Evolutionary conservation across 2,329 filamentous ascomycete genomes (phyloP), one percentile per base, ranked within the genome.

Genomic region (Scedosporium boydii): DNA sequence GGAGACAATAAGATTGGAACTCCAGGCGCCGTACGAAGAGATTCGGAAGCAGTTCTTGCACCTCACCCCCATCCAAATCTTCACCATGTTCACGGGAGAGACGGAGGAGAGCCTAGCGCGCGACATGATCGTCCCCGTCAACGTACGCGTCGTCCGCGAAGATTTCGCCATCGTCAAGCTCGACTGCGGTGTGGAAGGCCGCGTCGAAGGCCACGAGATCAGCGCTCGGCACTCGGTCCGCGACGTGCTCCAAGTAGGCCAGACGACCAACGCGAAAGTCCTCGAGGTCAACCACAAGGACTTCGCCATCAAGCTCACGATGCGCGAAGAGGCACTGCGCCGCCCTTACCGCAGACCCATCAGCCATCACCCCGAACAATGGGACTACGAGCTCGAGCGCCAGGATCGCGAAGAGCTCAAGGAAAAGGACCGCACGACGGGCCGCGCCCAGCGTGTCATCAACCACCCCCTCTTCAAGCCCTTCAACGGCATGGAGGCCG

Each of bases 1-100:
- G 12, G 95, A 99, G 75, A 96, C 92, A 0, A 99, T 99, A 70
- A 90, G 95, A 65, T 93, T 91, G 16, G 95, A 99, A 75, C 79
- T 99, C 59, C 90, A 95, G 69, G 87, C 89, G 21, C 93, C 95
- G 0, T 99, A 96, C 72, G 95, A 99, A 76, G 95, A 99, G 73
- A 81, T 99, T 62, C 87, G 95, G 56, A 88, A 90, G 68, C 87
- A 87, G 66, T 97, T 96, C 71, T 82, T 84, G 55, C 76, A 82
- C 59, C 78, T 96, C 48, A 80, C 79, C 27, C 81, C 87, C 0
- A 87, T 93, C 23, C 91, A 96, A 67, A 85, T 96, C 64, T 99
- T 98, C 75, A 95, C 92, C 46, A 97, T 97, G 88, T 86, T 98
- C 62, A 98, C 95, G 3, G 95, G 93, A 63, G 95, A 99, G 75